Evolutionary conservation across 2,329 filamentous ascomycete species (phyloP), one percentile per base, ranked within the genome.

Genomic region (Pseudohalonectria lignicola): DNA sequence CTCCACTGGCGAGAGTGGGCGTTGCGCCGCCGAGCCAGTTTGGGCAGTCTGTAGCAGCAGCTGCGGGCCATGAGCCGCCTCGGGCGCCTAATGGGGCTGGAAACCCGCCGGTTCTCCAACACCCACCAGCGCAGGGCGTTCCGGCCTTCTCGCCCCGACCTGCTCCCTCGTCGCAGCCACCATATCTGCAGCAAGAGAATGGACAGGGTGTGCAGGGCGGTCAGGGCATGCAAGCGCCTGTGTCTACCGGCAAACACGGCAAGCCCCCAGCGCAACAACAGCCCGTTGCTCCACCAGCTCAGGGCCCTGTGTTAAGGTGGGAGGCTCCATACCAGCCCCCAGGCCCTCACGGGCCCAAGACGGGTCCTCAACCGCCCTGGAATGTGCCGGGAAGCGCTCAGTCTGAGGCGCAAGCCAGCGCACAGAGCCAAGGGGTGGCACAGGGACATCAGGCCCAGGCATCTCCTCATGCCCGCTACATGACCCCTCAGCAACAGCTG

Each of bases 311-410:
- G 12, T 45, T 61, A 20, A 62, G 61, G 45, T 64, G 60, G 61
- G 60, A 65, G 41, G 59, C 61, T 10, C 59, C 53, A 4, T 63
- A 63, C 41, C 58, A 60, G 39, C 58, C 56, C 18, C n/a, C n/a
- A n/a, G n/a, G n/a, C n/a, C n/a, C n/a, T 43, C 38, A 25, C 7
- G 58, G 59, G 39, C 58, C 55, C 15, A 41, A 23, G 13, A n/a
- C 37, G 9, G 18, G 31, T n/a, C 34, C 39, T 16, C 47, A 49
- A 40, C 43, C 45, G 23, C 42, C 42, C 10, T n/a, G n/a, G n/a
- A n/a, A n/a, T n/a, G n/a, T n/a, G n/a, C n/a, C n/a, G n/a, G n/a
- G n/a, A n/a, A n/a, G n/a, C n/a, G 30, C 16, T 9, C 15, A 16
- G 19, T 6, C 30, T 12, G 16, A 31, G 7, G n/a, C 30, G 13